These are phyloP conservation scores for Chrysanthemum makinoi DNA, from an alignment of 129 eudicot genomes.

Conservation along the genomic window DNA sequence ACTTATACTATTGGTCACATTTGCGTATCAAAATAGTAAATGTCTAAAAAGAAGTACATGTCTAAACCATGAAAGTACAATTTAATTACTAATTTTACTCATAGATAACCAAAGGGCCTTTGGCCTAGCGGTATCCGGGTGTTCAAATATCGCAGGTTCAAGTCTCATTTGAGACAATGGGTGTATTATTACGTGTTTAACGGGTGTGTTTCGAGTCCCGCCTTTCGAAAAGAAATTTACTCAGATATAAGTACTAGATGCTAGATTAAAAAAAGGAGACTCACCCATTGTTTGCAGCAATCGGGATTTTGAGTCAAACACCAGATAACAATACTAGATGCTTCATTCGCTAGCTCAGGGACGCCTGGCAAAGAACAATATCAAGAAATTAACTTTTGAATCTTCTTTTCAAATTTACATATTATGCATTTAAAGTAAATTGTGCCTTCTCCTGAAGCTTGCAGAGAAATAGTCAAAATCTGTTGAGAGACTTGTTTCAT, in stretches of 20 bases:
- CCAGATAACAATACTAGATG: conserved; percentile 65
- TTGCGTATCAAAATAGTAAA: too few relatives aligned
- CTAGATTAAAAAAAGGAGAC: conserved; percentile 19
- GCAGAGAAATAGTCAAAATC: conserved; percentile 47
- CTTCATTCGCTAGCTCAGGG: conserved; percentile 73
- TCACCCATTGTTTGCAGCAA: conserved; percentile 86
- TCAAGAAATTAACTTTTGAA: conserved; percentile 1
- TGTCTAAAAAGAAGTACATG: too few relatives aligned
- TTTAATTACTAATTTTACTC: background rate
- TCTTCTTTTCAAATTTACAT: conserved; percentile 7
- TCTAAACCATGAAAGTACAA: background rate
- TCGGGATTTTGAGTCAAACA: conserved; percentile 75
- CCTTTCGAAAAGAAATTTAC: background rate
- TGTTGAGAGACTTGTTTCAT: conserved; percentile 93
- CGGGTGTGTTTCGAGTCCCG: too few relatives aligned
- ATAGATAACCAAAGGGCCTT: too few relatives aligned
- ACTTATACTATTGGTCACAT: too few relatives aligned
- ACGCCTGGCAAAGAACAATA: conserved; percentile 45
- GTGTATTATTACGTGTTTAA: too few relatives aligned
- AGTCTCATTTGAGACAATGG: too few relatives aligned
- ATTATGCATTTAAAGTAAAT: background rate
- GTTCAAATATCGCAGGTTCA: too few relatives aligned
- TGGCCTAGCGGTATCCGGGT: too few relatives aligned
- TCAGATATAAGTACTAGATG: background rate
- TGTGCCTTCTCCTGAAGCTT: conserved; percentile 92